phyloP scores from a whole-genome alignment of 768 basidiomycete species.

The Rhizopogon sp. region DNA sequence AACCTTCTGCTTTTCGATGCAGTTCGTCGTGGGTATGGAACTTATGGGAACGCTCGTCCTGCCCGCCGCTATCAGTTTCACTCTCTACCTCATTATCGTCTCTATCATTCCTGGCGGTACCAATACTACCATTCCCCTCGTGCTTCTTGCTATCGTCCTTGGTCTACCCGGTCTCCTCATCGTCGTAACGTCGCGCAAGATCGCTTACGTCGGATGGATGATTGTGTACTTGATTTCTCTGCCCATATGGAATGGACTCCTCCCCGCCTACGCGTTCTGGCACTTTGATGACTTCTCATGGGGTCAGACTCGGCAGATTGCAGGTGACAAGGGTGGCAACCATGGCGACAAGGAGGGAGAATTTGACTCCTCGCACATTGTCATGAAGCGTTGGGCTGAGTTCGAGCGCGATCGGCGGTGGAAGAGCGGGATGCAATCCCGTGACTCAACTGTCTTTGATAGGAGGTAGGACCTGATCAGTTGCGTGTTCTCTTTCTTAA shows the following conservation, averaged over 20 bases:
- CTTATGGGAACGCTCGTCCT: conserved; percentile 93
- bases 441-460: conserved; percentile 72
- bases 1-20: conserved; percentile 99
- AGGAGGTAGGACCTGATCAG: conserved; percentile 46
- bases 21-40: conserved; percentile 99
- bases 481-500: conserved; percentile 16
- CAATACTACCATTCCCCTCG: conserved; percentile 83
- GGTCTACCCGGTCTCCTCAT: conserved; percentile 95
- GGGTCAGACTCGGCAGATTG: conserved; percentile 88
- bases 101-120: conserved; percentile 79
- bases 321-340: conserved; percentile 64
- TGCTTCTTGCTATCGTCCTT: conserved; percentile 89
- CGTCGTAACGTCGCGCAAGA: conserved; percentile 90
- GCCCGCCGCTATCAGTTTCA: conserved; percentile 97
- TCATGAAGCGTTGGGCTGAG: conserved; percentile 99
- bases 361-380: conserved; percentile 94
- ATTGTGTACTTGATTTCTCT: conserved; percentile 86
- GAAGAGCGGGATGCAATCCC: conserved; percentile 82
- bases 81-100: conserved; percentile 85
- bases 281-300: conserved; percentile 99
- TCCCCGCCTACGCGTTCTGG: conserved; percentile 97
- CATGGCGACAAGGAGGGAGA: conserved; percentile 96
- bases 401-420: conserved; percentile 94
- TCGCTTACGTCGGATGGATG: conserved; percentile 98
- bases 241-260: conserved; percentile 95